Conservation (phyloP, 2,329 filamentous ascomycete species). For the Pleurostoma richardsiae region DNA sequence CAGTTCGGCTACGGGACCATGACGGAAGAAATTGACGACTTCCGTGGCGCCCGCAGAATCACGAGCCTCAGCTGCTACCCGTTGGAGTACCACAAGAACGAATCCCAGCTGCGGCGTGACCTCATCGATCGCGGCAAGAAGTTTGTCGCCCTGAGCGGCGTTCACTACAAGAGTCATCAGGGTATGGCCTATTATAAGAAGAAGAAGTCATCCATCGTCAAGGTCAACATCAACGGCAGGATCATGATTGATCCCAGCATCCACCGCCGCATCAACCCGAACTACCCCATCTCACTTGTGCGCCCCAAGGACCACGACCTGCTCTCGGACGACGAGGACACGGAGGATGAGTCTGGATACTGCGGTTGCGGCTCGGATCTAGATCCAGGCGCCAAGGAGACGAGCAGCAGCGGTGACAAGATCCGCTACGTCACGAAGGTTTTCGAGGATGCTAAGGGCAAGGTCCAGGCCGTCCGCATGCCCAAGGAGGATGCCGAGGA, state of each 20-base stretch:
- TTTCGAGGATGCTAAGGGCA: slow-evolving; percentile 37
- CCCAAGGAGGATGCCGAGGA: slow-evolving; percentile 28
- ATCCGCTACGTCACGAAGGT: slow-evolving; percentile 46
- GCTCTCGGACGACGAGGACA: slow-evolving; percentile 42
- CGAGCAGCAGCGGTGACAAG: slow-evolving; percentile 24
- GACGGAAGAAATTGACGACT: slow-evolving; percentile 63
- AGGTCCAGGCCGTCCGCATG: slow-evolving; percentile 24
- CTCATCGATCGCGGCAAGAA: slow-evolving; percentile 79
- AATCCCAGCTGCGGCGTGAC: slow-evolving; percentile 56
- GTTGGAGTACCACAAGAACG: slow-evolving; percentile 72
- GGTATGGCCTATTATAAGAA: slow-evolving; percentile 83
- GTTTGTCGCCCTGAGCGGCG: slow-evolving; percentile 74
- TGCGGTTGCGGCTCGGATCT: slow-evolving; percentile 30
- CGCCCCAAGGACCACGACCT: slow-evolving; percentile 66
- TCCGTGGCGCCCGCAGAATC: slow-evolving; percentile 80
- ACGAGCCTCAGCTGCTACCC: slow-evolving; percentile 73
- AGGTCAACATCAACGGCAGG: slow-evolving; percentile 80
- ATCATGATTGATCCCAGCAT: slow-evolving; percentile 84
- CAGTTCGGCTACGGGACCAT: slow-evolving; percentile 72
- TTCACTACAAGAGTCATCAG: slow-evolving; percentile 77
- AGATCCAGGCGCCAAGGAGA: slow-evolving; percentile 34
- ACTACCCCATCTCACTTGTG: slow-evolving; percentile 73
- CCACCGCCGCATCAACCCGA: slow-evolving; percentile 80
- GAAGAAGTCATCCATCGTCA: slow-evolving; percentile 62
- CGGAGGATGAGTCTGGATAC: slow-evolving; percentile 33